Base-by-base conservation (phyloP, 176 grass and related monocot genomes). In the Ensete glaucum region DNA sequence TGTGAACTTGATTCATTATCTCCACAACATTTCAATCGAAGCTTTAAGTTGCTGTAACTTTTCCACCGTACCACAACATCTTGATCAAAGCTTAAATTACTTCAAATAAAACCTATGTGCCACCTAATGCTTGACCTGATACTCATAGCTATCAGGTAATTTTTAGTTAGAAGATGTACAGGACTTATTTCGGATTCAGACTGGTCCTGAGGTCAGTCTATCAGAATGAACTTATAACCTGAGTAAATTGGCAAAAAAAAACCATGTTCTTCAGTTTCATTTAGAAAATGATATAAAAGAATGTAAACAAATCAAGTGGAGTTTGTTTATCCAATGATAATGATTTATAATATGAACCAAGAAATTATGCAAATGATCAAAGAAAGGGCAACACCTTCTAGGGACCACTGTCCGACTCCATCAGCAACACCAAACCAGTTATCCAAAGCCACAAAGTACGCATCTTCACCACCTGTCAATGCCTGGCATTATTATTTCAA, bases 391-490 rank as follows among this genome's bases (percentile, higher is more conserved):
- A 84, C 85, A 94, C 95, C 95, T 99, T 99, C 90, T 52, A 91
- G 92, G 51, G 95, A 94, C 95, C 95, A 99, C 82, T 99, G 95
- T 66, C 95, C 95, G 63, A 99, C 90, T 84, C 95, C 95, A 62
- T 99, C 95, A 51, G 95, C 90, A 72, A 99, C 90, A 56, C 95
- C 95, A 79, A 99, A 91, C 95, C 95, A 99, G 59, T 88, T 89
- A 0, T 91, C 59, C 53, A 74, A 65, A 60, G 76, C 67, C 75
- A 89, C 82, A 82, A 99, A 99, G 72, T 91, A 99, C 34, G 90
- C 95, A 94, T 99, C 95, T 82, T 99, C 95, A 50, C 95, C 95
- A 78, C 95, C 95, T 60, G 90, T 91, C 54, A 25, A 70, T 26
- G 86, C 86, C 94, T 98, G 86, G 55, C 75, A 86, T 80, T 73